Base-by-base conservation (phyloP, 2,329 filamentous ascomycete species). In the Penicillium oxalicum region DNA sequence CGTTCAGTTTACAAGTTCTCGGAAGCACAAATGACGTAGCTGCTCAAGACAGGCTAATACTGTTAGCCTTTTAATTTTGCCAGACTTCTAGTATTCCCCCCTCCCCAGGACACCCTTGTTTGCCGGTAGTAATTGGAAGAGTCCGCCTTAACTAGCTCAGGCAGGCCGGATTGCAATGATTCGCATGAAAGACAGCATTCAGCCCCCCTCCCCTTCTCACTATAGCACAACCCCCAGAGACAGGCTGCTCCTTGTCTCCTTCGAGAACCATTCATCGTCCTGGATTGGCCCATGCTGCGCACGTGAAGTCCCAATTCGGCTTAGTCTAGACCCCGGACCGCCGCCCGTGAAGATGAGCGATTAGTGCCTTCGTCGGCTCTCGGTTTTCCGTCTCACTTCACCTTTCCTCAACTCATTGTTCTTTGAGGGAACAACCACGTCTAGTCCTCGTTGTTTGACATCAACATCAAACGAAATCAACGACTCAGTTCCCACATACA, bases 241-340 rank as follows among this genome's bases (percentile, higher is more conserved):
- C 11, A 9, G 18, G 9, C 37, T 40, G 32, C 33, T 35, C 25
- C 25, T 24, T 44, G 9, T 44, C 32, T 11, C 11, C 33, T 18
- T 33, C 9, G 37, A 40, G 25, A 18, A 47, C 44, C 41, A 36
- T 36, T 44, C 41, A 44, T 40, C 44, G 33, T 13, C 37, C 38
- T 45, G 43, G 28, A 34, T 45, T 52, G 32, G 49, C 40, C 46
- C 51, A 46, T 44, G 46, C 18, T 33, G 45, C 41, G 49, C 56
- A 58, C 57, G 56, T 58, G 56, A 60, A 44, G 29, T 12, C 54
- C 54, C 24, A 9, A 60, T 57, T 25, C 29, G 50, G 57, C 12
- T 33, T 60, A 60, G 56, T 37, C 12, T 9, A 39, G 35, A 44
- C 57, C 57, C 57, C 56, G 57, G 56, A 59, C 57, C 52, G 57